These are phyloP conservation scores for Peziza echinospora DNA, from an alignment of 495 filamentous ascomycete species.

Conservation along the genomic window DNA sequence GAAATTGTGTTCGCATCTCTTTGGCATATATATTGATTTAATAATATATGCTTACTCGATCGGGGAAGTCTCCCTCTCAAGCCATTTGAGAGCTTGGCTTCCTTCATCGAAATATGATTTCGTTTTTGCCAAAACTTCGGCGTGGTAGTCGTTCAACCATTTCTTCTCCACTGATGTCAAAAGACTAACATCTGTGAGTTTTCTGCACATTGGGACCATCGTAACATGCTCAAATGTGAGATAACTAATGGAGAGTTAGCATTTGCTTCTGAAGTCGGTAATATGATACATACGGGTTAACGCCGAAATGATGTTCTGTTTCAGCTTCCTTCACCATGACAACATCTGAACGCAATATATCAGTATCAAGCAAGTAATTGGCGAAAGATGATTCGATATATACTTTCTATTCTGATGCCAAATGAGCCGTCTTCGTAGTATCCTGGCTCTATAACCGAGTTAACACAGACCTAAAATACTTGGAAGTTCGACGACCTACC, in stretches of 20 bases:
- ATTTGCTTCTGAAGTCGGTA: neutral
- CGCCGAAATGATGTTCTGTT: constrained; percentile 71
- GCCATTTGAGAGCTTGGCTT: constrained; percentile 48
- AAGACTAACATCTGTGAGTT: constrained; percentile 56
- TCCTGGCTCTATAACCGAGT: constrained; percentile 47
- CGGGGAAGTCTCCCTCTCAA: constrained; percentile 59
- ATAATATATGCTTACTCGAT: too few species aligned
- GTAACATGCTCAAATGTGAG: constrained; percentile 93
- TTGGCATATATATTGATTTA: too few species aligned
- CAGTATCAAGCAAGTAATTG: too few species aligned
- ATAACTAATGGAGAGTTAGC: constrained; percentile 24
- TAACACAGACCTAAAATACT: neutral
- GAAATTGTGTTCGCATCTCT: too few species aligned
- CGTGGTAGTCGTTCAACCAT: constrained; percentile 77
- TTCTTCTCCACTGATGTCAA: constrained; percentile 55
- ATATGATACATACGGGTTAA: constrained; percentile 36
- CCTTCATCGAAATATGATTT: constrained; percentile 57
- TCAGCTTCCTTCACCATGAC: constrained; percentile 72
- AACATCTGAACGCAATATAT: constrained; percentile 29
- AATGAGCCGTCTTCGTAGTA: constrained; percentile 97
- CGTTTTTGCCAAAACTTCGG: constrained; percentile 63
- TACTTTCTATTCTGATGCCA: constrained; percentile 94
- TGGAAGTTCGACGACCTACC: constrained; percentile 24
- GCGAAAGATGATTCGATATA: constrained; percentile 10
- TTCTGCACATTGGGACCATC: constrained; percentile 78